phyloP scores from a whole-genome alignment of 176 grass and related monocot genomes.

The Phoenix dactylifera region DNA sequence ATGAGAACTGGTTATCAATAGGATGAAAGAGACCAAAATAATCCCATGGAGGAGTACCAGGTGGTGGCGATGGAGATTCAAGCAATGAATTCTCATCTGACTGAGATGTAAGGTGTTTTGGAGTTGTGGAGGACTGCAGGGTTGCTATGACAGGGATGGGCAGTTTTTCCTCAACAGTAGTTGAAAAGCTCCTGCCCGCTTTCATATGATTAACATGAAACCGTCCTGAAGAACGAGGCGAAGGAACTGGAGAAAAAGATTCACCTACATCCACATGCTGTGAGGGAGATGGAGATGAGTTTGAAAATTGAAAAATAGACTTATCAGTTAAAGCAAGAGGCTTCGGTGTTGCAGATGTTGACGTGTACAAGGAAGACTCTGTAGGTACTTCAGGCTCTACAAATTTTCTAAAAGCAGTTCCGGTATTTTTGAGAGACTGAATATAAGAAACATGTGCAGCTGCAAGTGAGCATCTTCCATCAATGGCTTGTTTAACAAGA shows the following conservation, averaged over 20 bases:
- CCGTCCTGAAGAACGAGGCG: constrained; percentile 46
- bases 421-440: constrained; percentile 75
- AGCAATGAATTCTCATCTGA: constrained; percentile 58
- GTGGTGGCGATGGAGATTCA: constrained; percentile 40
- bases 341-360: constrained; percentile 57
- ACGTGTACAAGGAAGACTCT: constrained; percentile 56
- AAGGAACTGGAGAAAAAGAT: constrained; percentile 65
- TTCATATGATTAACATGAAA: constrained; percentile 95
- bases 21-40: constrained; percentile 90
- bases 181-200: constrained; percentile 36
- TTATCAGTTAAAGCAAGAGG: constrained; percentile 42
- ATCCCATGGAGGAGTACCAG: constrained; percentile 64
- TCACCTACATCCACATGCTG: constrained; percentile 42
- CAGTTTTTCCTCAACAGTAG: constrained; percentile 63
- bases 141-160: constrained; percentile 55
- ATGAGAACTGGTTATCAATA: constrained; percentile 53
- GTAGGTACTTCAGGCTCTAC: constrained; percentile 43
- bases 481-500: constrained; percentile 75
- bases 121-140: constrained; percentile 38
- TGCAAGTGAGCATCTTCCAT: constrained; percentile 79
- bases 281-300: constrained; percentile 49
- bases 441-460: constrained; percentile 72
- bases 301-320: constrained; percentile 22
- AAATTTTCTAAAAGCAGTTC: constrained; percentile 72
- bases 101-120: constrained; percentile 26